A percentile compares a stretch with the other conserved stretches of the same genome.
phyloP scores from a whole-genome alignment of 2,329 filamentous ascomycete species.

The Amylocarpus encephaloides region DNA sequence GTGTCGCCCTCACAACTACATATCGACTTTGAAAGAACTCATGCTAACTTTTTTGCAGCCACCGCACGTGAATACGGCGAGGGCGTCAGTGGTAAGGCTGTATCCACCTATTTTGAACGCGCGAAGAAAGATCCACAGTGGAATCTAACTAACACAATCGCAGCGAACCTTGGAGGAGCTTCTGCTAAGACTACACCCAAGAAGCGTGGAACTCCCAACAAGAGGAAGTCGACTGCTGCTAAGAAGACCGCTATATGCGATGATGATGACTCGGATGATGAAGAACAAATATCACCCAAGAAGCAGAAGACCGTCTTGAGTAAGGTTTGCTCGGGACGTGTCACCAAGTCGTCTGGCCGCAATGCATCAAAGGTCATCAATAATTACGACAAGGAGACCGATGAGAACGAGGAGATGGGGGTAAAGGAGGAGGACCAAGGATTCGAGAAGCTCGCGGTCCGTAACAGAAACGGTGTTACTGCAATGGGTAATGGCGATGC shows the following conservation, averaged over 20 bases:
- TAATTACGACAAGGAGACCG: too few species aligned
- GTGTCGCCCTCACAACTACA: constrained; percentile 6
- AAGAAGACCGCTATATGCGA: constrained; percentile 9
- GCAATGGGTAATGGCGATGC: background rate
- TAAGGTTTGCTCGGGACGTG: too few species aligned
- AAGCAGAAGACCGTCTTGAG: too few species aligned
- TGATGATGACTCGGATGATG: constrained; percentile 3
- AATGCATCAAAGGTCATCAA: too few species aligned
- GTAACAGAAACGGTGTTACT: background rate
- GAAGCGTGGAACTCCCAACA: constrained; percentile 4
- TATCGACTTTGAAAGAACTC: constrained; percentile 6
- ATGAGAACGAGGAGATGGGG: too few species aligned
- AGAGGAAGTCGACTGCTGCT: background rate
- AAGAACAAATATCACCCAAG: constrained; percentile 9
- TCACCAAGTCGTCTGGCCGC: too few species aligned
- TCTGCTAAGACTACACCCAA: constrained; percentile 3
- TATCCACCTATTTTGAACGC: constrained; percentile 26
- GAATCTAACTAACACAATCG: constrained; percentile 13
- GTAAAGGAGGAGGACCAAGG: too few species aligned
- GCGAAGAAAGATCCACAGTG: constrained; percentile 21
- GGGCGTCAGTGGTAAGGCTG: constrained; percentile 26
- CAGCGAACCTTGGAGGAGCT: constrained; percentile 9
- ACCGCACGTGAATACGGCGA: constrained; percentile 25
- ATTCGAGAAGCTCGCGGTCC: background rate
- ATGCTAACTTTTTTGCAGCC: constrained; percentile 26